Conservation (phyloP, 169 alveolate genomes). For the Prorocentrum cordatum region DNA sequence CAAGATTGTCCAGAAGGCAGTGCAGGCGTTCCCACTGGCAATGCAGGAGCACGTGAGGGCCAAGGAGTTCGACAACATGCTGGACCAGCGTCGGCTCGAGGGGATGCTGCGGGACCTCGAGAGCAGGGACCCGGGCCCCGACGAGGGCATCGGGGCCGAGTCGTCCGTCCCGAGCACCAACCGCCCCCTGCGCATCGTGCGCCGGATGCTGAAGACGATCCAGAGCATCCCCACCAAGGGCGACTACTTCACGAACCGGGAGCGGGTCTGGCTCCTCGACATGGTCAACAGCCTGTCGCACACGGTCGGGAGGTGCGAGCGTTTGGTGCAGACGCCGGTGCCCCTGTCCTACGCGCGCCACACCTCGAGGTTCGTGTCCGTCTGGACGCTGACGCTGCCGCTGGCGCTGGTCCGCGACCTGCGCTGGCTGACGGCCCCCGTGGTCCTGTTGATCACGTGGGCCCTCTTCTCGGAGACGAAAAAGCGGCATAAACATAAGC, state of each 20-base stretch:
- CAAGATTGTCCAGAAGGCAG: too few species aligned
- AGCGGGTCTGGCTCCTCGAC: slow-evolving; percentile 11
- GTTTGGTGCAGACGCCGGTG: slow-evolving; percentile 26
- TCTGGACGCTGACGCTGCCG: slow-evolving; percentile 48
- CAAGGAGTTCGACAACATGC: slow-evolving; percentile 21
- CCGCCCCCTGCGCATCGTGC: slow-evolving; percentile 16
- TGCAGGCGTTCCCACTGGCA: slow-evolving; percentile 46
- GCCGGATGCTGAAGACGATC: neutral
- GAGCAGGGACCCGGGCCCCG: too few species aligned
- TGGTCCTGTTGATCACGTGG: too few species aligned
- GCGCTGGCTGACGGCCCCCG: slow-evolving; percentile 22
- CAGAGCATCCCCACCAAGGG: neutral
- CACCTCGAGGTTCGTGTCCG: slow-evolving; percentile 26
- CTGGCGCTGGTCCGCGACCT: neutral
- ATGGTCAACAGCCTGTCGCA: neutral
- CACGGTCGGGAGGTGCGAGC: slow-evolving; percentile 35
- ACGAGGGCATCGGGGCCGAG: too few species aligned
- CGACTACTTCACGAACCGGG: slow-evolving; percentile 17
- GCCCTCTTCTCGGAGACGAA: too few species aligned
- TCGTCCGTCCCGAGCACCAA: neutral
- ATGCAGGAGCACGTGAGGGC: slow-evolving; percentile 33
- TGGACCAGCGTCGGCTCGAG: slow-evolving; percentile 19
- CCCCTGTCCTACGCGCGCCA: slow-evolving; percentile 53
- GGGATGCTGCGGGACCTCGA: slow-evolving; percentile 26
- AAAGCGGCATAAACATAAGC: too few species aligned